Conservation (phyloP, 2,329 filamentous ascomycete genomes). For the Monilinia polystroma region DNA sequence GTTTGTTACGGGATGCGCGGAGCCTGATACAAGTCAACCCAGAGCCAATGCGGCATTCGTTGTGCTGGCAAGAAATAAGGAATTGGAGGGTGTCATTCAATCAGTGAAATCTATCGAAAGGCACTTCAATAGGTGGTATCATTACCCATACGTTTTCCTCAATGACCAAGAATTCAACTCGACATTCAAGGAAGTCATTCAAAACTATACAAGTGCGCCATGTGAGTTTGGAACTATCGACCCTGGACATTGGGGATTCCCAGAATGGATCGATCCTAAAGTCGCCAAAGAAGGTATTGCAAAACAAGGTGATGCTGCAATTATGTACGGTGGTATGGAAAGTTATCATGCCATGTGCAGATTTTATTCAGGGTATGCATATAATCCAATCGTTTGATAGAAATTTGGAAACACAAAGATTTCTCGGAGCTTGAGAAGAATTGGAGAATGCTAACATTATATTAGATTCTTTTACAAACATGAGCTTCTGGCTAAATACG, state of each 20-base stretch:
- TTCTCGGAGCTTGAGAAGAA: neutral
- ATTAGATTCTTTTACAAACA: slow-evolving; percentile 93
- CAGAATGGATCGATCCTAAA: slow-evolving; percentile 92
- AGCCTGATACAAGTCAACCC: slow-evolving; percentile 73
- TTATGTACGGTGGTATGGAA: slow-evolving; percentile 99
- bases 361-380: slow-evolving; percentile 89
- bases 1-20: slow-evolving; percentile 85
- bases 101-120: slow-evolving; percentile 97
- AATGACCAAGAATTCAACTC: slow-evolving; percentile 98
- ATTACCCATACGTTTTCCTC: slow-evolving; percentile 97
- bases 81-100: slow-evolving; percentile 91
- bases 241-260: slow-evolving; percentile 90
- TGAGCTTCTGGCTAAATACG: slow-evolving; percentile 89
- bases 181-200: slow-evolving; percentile 83
- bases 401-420: no score
- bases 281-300: slow-evolving; percentile 94
- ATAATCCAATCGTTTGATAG: slow-evolving; percentile 2
- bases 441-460: slow-evolving; percentile 26
- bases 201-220: slow-evolving; percentile 81
- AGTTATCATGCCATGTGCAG: slow-evolving; percentile 99
- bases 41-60: slow-evolving; percentile 95
- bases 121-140: slow-evolving; percentile 98
- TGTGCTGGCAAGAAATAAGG: slow-evolving; percentile 92
- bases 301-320: slow-evolving; percentile 93
- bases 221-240: slow-evolving; percentile 96